Percentiles rank a stretch among this genome's conserved stretches.
Conservation (phyloP, 345 rosid species). For the Bruguiera gymnorhiza region DNA sequence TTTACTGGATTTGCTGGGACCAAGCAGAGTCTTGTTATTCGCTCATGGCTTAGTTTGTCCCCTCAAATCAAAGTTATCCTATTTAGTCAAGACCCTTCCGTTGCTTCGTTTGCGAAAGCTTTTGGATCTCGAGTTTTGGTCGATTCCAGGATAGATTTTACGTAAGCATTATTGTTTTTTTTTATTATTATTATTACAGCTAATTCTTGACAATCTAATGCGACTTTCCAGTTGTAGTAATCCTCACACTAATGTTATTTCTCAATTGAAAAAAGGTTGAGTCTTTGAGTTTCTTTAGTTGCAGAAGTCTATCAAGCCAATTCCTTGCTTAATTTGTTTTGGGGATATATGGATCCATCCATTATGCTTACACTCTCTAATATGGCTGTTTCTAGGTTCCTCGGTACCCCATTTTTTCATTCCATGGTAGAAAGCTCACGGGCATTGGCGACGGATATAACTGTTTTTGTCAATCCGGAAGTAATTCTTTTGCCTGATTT, state of each 20-base stretch:
- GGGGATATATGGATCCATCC: background rate
- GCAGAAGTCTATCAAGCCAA: no score
- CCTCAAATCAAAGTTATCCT: conserved; percentile 55
- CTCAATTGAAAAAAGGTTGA: no score
- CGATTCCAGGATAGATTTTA: conserved; percentile 68
- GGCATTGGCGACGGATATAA: conserved; percentile 47
- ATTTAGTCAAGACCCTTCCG: conserved; percentile 59
- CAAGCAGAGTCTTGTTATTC: conserved; percentile 51
- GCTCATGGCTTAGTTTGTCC: conserved; percentile 87
- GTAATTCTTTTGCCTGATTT: conserved; percentile 61
- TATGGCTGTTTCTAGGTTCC: conserved; percentile 47
- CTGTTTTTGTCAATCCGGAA: conserved; percentile 48
- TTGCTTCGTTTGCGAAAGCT: conserved; percentile 39
- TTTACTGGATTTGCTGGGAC: conserved; percentile 37
- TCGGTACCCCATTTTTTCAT: conserved; percentile 81
- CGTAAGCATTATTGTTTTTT: conserved; percentile 45
- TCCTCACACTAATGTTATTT: no score
- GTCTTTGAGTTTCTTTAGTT: no score
- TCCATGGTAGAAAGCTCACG: conserved; percentile 69
- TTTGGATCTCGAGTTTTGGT: conserved; percentile 60
- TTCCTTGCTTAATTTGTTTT: no score
- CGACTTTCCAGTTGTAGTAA: no score
- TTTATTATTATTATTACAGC: background rate
- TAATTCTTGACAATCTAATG: no score
- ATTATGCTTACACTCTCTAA: background rate